Conservation (phyloP, 225 moss, liverwort and hornwort genomes). For the Pseudoscleropodium purum region DNA sequence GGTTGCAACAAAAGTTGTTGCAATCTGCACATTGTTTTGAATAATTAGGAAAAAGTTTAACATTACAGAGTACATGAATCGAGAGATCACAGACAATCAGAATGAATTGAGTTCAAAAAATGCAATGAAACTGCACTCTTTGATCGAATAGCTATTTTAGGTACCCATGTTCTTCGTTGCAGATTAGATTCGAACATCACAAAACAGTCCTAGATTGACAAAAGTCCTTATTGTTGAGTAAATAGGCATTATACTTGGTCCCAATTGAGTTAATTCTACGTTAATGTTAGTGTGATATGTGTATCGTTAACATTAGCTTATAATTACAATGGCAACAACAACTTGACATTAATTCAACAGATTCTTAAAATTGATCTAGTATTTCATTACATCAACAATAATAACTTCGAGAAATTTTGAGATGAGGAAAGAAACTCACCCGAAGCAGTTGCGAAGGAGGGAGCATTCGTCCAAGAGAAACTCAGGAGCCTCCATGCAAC, state of each 20-base stretch:
- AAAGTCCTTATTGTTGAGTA: no score
- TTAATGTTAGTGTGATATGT: not conserved
- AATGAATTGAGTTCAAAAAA: not conserved
- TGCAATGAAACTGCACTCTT: not conserved
- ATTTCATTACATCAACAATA: not conserved
- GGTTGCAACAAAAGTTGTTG: constrained; percentile 85
- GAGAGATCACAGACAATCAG: not conserved
- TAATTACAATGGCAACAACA: not conserved
- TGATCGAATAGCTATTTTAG: not conserved
- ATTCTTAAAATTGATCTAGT: not conserved
- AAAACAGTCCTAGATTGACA: not conserved
- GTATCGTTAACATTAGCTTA: not conserved
- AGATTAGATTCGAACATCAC: not conserved
- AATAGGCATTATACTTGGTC: not conserved
- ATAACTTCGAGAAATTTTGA: not conserved
- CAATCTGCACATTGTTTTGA: constrained; percentile 35
- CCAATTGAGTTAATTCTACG: not conserved
- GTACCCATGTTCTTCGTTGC: not conserved
- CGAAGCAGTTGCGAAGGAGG: constrained; percentile 80
- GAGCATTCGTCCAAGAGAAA: constrained; percentile 88
- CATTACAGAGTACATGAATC: not conserved
- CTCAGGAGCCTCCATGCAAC: constrained; percentile 87
- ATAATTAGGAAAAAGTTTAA: not conserved
- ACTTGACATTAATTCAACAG: not conserved
- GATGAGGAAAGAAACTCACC: constrained; percentile 23